Conservation (phyloP, 352 stramenopile species). For the Phytopythium chamaehyphon region DNA sequence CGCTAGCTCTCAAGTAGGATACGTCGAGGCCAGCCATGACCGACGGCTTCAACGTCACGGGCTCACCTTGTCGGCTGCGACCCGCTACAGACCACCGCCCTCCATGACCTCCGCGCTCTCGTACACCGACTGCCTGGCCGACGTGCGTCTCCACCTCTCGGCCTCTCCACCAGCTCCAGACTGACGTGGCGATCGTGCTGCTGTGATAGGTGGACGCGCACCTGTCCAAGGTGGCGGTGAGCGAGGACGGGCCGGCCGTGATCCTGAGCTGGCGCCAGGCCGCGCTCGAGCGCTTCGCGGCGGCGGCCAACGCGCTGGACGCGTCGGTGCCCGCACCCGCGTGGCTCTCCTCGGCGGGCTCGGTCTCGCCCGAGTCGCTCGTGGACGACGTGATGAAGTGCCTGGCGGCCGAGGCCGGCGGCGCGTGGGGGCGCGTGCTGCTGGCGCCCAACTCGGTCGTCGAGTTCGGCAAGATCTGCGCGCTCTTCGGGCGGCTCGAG, state of each 20-base stretch:
- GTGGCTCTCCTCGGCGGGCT: constrained; percentile 25
- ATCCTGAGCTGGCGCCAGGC: constrained; percentile 29
- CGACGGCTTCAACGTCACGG: constrained; percentile 1
- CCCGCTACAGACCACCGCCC: constrained; percentile 9
- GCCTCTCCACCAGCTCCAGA: too few species aligned
- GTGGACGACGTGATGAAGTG: constrained; percentile 32
- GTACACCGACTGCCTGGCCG: constrained; percentile 30
- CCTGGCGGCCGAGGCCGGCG: constrained; percentile 24
- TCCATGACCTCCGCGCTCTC: constrained; percentile 15
- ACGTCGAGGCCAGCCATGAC: too few species aligned
- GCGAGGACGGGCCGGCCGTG: constrained; percentile 26
- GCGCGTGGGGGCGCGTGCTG: constrained; percentile 24
- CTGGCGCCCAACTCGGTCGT: constrained; percentile 31
- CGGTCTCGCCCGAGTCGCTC: constrained; percentile 31
- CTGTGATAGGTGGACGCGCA: constrained; percentile 43
- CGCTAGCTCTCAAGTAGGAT: too few species aligned
- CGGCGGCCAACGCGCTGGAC: constrained; percentile 26
- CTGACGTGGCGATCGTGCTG: too few species aligned
- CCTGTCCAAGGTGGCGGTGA: constrained; percentile 26
- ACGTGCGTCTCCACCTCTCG: constrained; percentile 9
- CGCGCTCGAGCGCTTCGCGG: constrained; percentile 26
- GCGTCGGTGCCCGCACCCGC: constrained; percentile 15
- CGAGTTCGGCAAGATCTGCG: constrained; percentile 39
- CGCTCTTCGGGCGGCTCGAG: constrained; percentile 38
- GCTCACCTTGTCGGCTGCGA: neutral